Conservation (phyloP, 495 filamentous ascomycete genomes). For the Penicillium subrubescens region DNA sequence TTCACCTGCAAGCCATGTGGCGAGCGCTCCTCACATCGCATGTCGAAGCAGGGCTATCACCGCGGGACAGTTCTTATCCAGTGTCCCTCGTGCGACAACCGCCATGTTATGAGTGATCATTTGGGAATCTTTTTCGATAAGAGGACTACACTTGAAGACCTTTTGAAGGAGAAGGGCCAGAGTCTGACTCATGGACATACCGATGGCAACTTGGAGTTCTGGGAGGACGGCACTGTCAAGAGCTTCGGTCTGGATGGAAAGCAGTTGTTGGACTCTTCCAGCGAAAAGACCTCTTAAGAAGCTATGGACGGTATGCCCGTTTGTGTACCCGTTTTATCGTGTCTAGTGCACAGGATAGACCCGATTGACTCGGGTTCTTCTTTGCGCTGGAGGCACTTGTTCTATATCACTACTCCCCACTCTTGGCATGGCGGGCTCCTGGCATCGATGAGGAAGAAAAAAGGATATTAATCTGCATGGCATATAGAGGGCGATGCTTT, state of each 20-base stretch:
- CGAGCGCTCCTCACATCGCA: constrained; percentile 68
- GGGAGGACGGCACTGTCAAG: constrained; percentile 60
- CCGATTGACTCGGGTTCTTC: constrained; percentile 4
- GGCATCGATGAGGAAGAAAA: constrained; percentile 19
- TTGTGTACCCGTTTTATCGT: background rate
- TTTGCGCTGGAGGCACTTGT: background rate
- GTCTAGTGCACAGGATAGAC: constrained; percentile 2
- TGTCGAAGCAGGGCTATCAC: constrained; percentile 94
- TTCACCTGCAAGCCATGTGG: constrained; percentile 93
- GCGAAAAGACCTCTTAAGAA: constrained; percentile 7
- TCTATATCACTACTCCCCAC: constrained; percentile 25
- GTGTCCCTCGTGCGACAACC: constrained; percentile 79
- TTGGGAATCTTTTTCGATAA: constrained; percentile 55
- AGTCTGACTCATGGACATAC: constrained; percentile 34
- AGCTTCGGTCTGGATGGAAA: constrained; percentile 20
- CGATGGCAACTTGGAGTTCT: constrained; percentile 68
- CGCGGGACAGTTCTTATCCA: constrained; percentile 82
- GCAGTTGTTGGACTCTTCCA: constrained; percentile 3
- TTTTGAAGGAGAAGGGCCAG: constrained; percentile 38
- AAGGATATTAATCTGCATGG: constrained; percentile 7
- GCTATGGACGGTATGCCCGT: background rate
- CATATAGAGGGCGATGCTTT: constrained; percentile 3
- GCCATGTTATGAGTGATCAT: constrained; percentile 92
- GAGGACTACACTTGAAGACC: constrained; percentile 39
- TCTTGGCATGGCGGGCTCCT: constrained; percentile 35